Percentiles rank a stretch among this genome's conserved stretches.
phyloP scores from a whole-genome alignment of 495 filamentous ascomycete genomes.

The Thermothielavioides terrestris region DNA sequence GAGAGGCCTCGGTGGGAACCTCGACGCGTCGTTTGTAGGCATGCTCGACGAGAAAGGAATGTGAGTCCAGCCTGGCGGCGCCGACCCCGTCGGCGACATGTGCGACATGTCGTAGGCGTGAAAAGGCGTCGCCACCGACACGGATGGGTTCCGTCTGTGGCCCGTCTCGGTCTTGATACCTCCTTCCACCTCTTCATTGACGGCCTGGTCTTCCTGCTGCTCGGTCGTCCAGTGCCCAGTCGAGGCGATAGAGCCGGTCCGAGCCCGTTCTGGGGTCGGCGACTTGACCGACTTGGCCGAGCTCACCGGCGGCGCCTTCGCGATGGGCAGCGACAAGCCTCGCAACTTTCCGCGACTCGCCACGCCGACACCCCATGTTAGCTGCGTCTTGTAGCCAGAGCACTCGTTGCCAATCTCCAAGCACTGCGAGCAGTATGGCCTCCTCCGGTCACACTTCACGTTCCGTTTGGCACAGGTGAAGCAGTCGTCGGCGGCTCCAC shows the following conservation, averaged over 20 bases:
- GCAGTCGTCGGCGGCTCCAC: constrained; percentile 90
- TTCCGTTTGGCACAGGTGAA: constrained; percentile 82
- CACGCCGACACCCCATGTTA: constrained; percentile 97
- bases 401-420: constrained; percentile 87
- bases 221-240: constrained; percentile 30
- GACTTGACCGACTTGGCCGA: constrained; percentile 38
- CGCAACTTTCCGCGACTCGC: constrained; percentile 93
- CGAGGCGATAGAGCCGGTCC: constrained; percentile 31
- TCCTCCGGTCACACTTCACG: constrained; percentile 78
- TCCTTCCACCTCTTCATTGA: constrained; percentile 6
- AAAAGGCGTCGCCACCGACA: constrained; percentile 24
- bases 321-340: constrained; percentile 77
- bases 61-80: constrained; percentile 27
- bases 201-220: constrained; percentile 25
- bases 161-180: constrained; percentile 23
- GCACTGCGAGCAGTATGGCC: constrained; percentile 94
- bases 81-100: constrained; percentile 28
- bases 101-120: constrained; percentile 32
- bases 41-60: constrained; percentile 25
- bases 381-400: constrained; percentile 91
- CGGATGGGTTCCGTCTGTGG: constrained; percentile 14
- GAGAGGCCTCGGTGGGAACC: constrained; percentile 15
- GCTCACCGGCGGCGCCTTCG: constrained; percentile 55
- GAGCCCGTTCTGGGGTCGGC: constrained; percentile 24
- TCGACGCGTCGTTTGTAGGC: constrained; percentile 15